Evolutionary conservation across 805 yeast genomes (phyloP), one percentile per base, ranked within the genome.

Genomic region (Helenozyma rhizophorensis): DNA sequence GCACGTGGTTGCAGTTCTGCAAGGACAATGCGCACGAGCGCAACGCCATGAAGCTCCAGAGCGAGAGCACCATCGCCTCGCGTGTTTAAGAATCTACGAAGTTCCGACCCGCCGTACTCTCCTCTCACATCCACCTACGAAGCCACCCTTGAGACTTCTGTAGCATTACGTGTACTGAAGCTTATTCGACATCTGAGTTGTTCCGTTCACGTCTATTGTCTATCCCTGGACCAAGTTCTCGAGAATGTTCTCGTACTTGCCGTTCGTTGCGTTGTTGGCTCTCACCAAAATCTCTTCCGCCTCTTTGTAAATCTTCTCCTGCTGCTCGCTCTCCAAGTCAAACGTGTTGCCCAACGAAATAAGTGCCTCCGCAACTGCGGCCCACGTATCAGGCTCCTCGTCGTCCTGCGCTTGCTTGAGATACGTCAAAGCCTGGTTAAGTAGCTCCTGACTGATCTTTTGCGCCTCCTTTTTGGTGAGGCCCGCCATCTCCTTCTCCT

Each of bases 241-340:
- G 37, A 83, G 60, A 30, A 82, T 70, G 40, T 77, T 76, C 39
- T 77, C 75, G 52, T 70, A 84, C 51, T 79, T 79, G 10, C 90
- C 90, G 51, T 83, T 82, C 6, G 88, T 80, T 2, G 85, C 88
- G 40, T 77, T 80, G 57, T 85, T 83, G 12, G 96, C 95, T 50
- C 72, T 76, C 30, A 62, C 70, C 45, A 89, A 62, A 18, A 76
- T 68, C 39, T 64, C 60, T 48, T 86, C 89, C 0, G 97, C 97
- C 35, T 72, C 66, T 12, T 58, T 56, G 54, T 89, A 89, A 31
- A 72, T 62, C 4, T 65, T 48, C 39, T 81, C 84, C 60, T 87
- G 95, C 26, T 80, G 83, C 21, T 63, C 60, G 32, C 81, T 68
- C 17, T 81, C 87, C 16, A 74, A 61, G 7, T 80, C 84, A 39